Conservation (phyloP, 441 rosid species). For the Cnidoscolus chayamansa region DNA sequence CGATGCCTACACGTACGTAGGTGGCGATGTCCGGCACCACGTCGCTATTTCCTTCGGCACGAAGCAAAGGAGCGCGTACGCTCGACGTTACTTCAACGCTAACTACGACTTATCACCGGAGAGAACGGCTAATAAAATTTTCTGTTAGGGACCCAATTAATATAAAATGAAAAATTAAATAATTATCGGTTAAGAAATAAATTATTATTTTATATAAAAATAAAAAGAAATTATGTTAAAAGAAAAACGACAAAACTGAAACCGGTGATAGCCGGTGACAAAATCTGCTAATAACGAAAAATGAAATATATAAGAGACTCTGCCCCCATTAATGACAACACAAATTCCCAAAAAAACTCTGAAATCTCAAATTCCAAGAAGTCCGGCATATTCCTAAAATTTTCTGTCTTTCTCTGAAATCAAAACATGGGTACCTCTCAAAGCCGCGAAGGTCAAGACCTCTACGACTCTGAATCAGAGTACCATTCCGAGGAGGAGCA, state of each 20-base stretch:
- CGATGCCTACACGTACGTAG: not conserved
- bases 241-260: no score
- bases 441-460: constrained; percentile 73
- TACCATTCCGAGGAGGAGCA: constrained; percentile 34
- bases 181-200: no score
- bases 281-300: constrained; percentile 7
- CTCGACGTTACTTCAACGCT: constrained; percentile 24
- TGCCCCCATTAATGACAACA: not conserved
- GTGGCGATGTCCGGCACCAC: no score
- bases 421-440: constrained; percentile 68
- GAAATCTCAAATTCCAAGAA: not conserved
- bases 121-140: no score
- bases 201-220: no score
- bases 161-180: no score
- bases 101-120: constrained; percentile 4
- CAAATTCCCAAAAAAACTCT: not conserved
- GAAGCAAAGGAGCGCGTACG: constrained; percentile 17
- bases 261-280: constrained; percentile 32
- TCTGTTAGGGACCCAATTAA: not conserved
- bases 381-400: not conserved
- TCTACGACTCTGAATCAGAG: constrained; percentile 69
- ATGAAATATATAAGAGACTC: no score
- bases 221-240: no score
- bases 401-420: constrained; percentile 8
- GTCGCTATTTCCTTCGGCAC: constrained; percentile 1